Base-by-base conservation (phyloP, 371 early-diverging fungal genomes). In the Apophysomyces variabilis region DNA sequence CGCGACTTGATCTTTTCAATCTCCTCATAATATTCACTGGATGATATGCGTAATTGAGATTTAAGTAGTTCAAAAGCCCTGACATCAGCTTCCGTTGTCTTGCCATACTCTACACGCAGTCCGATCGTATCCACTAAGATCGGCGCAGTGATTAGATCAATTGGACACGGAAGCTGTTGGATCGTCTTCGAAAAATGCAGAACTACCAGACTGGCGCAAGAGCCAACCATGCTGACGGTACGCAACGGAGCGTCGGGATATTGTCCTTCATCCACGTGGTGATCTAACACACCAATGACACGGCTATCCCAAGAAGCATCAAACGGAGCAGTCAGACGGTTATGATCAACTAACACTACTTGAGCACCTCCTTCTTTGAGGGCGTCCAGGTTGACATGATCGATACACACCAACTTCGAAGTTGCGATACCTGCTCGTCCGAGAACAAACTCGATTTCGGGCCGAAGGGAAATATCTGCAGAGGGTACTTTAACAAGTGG, bases 111-210 rank as follows among this genome's bases (percentile, higher is more conserved):
- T 38, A 78, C 81, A 11, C 86, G 78, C 16, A 94, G 68, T 57
- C 85, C 79, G 59, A 87, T 76, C 0, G 93, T 92, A 61, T 94
- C 94, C 32, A 92, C 83, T 32, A 92, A 66, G 21, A 94, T 85
- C 9, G 94, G 90, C 0, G 79, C 81, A 41, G 90, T 60, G 44
- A 90, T 72, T 2, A 90, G 5, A 7, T 45, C 38, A 16, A 38
- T 47, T 47, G 16, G 39, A 16, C 45, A 13, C n/a, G 6, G 1
- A 11, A 21, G 21, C 5, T 38, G 57, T 21, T 61, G 39, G 43
- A 68, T 62, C 18, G 65, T 32, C 7, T 76, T 65, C 13, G 43
- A 21, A 65, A 75, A 82, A 21, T 80, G 68, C 1, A 68, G 71
- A 4, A 82, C 67, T 0, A 92, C 87, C 7, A 91, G 72, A 3